Evolutionary conservation across 768 basidiomycete species (phyloP).

Genomic region (Pulveroboletus frians): DNA sequence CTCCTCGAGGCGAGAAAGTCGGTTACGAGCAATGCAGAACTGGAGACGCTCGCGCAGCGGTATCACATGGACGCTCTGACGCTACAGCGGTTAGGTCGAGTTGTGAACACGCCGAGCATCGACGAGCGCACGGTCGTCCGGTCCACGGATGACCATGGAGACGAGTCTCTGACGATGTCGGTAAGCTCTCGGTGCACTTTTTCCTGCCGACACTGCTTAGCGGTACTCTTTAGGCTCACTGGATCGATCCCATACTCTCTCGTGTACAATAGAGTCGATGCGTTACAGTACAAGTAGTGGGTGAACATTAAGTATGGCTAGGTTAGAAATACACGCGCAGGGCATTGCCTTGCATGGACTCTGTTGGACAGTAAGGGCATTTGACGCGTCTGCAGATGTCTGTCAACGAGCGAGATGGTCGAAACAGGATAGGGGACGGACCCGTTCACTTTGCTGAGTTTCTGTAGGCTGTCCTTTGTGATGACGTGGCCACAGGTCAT

Average conservation of each 20-base stretch:
- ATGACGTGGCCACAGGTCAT: constrained; percentile 95
- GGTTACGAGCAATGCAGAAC: constrained; percentile 34
- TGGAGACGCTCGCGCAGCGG: constrained; percentile 46
- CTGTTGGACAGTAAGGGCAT: constrained; percentile 93
- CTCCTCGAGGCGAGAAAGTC: constrained; percentile 63
- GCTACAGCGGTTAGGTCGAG: constrained; percentile 47
- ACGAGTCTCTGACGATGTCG: constrained; percentile 46
- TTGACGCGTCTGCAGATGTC: constrained; percentile 68
- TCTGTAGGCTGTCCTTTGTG: constrained; percentile 84
- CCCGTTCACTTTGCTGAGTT: constrained; percentile 81
- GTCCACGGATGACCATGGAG: constrained; percentile 48
- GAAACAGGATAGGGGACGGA: constrained; percentile 41
- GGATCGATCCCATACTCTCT: constrained; percentile 21
- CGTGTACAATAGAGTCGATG: not conserved
- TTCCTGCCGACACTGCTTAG: not conserved
- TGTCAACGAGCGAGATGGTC: not conserved
- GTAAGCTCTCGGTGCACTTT: constrained; percentile 32
- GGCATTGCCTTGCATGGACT: constrained; percentile 55
- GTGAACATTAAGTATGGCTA: not conserved
- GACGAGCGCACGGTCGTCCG: constrained; percentile 41
- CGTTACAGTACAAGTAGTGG: constrained; percentile 10
- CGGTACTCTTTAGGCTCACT: constrained; percentile 19
- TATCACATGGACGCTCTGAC: constrained; percentile 52
- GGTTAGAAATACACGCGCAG: constrained; percentile 62
- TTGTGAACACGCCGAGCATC: constrained; percentile 64